phyloP scores from a whole-genome alignment of 371 early-diverging fungal species.

The Thermomucor indicae-seudaticae region DNA sequence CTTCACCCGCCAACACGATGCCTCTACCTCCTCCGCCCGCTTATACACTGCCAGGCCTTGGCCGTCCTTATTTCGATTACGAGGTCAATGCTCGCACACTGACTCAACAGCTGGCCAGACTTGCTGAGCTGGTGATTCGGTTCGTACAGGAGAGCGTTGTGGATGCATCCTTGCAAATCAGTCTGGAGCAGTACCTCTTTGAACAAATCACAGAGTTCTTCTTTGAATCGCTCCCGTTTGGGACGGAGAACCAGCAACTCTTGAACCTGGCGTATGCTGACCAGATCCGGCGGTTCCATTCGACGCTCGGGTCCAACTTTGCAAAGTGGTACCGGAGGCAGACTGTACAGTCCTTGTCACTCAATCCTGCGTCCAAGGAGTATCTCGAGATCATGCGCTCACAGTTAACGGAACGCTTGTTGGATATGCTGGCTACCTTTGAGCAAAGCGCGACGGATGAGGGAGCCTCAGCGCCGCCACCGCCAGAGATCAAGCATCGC shows the following conservation, averaged over 20 bases:
- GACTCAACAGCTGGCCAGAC: conserved; percentile 30
- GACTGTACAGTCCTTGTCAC: conserved; percentile 43
- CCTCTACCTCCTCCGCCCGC: not conserved
- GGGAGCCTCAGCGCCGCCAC: not conserved
- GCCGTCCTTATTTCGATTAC: not conserved
- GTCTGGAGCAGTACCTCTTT: conserved; percentile 30
- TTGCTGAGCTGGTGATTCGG: conserved; percentile 31
- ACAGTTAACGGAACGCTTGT: conserved; percentile 22
- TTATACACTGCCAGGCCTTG: not conserved
- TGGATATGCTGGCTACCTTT: not conserved
- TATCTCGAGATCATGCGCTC: conserved; percentile 30
- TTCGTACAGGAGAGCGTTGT: conserved; percentile 15
- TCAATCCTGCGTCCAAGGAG: conserved; percentile 45
- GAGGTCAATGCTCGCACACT: conserved; percentile 29
- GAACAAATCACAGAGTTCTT: conserved; percentile 27
- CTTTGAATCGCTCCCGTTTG: conserved; percentile 40
- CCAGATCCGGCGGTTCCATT: conserved; percentile 44
- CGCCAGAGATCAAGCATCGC: conserved; percentile 20
- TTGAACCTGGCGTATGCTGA: conserved; percentile 45
- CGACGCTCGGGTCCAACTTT: conserved; percentile 40
- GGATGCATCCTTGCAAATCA: conserved; percentile 6
- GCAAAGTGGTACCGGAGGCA: conserved; percentile 50
- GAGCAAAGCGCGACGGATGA: not conserved
- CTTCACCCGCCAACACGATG: not conserved
- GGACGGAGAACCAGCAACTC: conserved; percentile 43